phyloP scores from a whole-genome alignment of 805 yeast genomes.

The Metschnikowia reukaufii region DNA sequence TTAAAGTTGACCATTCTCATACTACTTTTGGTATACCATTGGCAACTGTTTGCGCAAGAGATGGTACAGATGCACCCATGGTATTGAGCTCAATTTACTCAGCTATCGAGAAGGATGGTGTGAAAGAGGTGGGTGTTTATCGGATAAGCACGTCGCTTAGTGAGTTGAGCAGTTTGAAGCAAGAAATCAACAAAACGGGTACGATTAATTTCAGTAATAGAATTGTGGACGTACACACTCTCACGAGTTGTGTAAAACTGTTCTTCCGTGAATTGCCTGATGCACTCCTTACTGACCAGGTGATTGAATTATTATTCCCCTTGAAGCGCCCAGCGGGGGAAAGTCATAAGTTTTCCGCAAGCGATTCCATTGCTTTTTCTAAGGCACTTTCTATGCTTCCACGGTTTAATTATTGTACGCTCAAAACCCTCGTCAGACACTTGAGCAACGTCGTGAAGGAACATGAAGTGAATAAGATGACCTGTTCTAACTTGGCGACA shows the following conservation, averaged over 20 bases:
- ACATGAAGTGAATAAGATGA: conserved; percentile 78
- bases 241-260: conserved; percentile 84
- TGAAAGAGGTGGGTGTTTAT: conserved; percentile 89
- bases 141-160: conserved; percentile 60
- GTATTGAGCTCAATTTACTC: conserved; percentile 64
- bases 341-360: conserved; percentile 1
- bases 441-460: conserved; percentile 65
- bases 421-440: conserved; percentile 68
- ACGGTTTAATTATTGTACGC: conserved; percentile 59
- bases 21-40: conserved; percentile 86
- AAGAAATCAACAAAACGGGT: conserved; percentile 48
- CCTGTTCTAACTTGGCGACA: conserved; percentile 83
- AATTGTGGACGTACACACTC: conserved; percentile 73
- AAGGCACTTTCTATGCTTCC: conserved; percentile 53
- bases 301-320: conserved; percentile 57
- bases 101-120: conserved; percentile 82
- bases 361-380: conserved; percentile 21
- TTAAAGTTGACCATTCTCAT: conserved; percentile 21
- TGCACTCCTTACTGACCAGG: conserved; percentile 66
- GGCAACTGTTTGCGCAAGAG: conserved; percentile 70
- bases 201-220: conserved; percentile 50
- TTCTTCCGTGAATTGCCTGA: conserved; percentile 86
- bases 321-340: conserved; percentile 29
- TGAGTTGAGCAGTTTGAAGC: conserved; percentile 44
- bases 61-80: conserved; percentile 58